Percentiles rank a stretch among this genome's conserved stretches.
Conservation (phyloP, 1,284 basidiomycete species). For the Sporisorium sorghi region DNA sequence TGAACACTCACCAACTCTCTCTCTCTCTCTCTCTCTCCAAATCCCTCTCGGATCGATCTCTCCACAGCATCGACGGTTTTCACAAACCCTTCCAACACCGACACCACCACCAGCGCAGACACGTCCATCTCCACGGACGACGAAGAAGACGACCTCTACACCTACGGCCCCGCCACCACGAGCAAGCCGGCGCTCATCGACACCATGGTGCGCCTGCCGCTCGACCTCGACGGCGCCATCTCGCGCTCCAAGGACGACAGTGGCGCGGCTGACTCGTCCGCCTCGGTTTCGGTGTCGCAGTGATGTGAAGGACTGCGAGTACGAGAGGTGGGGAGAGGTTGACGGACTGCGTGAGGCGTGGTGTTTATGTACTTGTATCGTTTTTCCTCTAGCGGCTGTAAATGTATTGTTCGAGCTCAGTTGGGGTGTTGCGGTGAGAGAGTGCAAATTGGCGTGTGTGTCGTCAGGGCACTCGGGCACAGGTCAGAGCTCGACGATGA, state of each 20-base stretch:
- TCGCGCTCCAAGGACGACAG: constrained; percentile 30
- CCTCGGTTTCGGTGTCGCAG: constrained; percentile 18
- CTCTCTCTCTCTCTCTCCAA: too few species aligned
- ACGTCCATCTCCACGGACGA: constrained; percentile 28
- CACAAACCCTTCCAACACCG: constrained; percentile 15
- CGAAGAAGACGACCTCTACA: constrained; percentile 42
- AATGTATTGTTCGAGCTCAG: constrained; percentile 2
- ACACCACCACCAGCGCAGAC: constrained; percentile 14
- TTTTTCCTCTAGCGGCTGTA: constrained; percentile 5
- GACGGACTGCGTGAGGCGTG: too few species aligned
- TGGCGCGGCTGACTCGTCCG: constrained; percentile 13
- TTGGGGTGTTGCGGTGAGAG: background rate
- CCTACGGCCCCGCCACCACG: constrained; percentile 28
- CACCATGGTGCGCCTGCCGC: constrained; percentile 52
- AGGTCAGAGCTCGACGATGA: background rate
- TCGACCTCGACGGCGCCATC: constrained; percentile 47
- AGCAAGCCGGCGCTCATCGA: constrained; percentile 48
- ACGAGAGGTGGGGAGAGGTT: too few species aligned
- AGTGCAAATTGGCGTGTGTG: background rate
- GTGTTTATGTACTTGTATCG: constrained; percentile 25
- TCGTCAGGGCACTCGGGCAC: background rate
- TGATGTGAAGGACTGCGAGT: too few species aligned
- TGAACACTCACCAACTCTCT: background rate
- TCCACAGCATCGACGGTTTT: constrained; percentile 36
- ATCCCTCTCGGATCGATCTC: background rate